Evolutionary conservation across 305 asterid species (phyloP).

Genomic region (Salvia sclarea): DNA sequence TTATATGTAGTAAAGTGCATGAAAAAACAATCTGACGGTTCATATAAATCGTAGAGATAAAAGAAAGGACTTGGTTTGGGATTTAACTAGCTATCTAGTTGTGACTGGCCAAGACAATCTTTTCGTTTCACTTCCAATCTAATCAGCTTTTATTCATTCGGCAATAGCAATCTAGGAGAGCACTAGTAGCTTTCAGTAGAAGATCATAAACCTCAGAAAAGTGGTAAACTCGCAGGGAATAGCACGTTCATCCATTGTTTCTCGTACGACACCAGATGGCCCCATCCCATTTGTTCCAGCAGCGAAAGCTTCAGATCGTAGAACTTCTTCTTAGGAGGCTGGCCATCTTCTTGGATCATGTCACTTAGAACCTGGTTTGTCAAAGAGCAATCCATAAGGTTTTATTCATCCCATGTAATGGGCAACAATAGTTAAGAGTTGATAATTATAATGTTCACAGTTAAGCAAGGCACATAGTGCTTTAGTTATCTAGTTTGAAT

Average conservation of each 20-base stretch:
- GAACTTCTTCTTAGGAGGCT: constrained; percentile 83
- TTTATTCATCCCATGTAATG: neutral
- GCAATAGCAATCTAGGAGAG: constrained; percentile 7
- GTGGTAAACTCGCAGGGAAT: constrained; percentile 72
- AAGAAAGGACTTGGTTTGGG: neutral
- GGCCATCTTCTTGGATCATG: constrained; percentile 80
- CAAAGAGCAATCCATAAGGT: neutral
- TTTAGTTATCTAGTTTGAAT: too few species aligned
- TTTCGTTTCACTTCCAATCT: neutral
- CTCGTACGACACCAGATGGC: constrained; percentile 69
- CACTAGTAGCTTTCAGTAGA: neutral
- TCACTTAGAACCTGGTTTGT: constrained; percentile 61
- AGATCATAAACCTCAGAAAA: constrained; percentile 48
- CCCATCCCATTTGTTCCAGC: constrained; percentile 80
- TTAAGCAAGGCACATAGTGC: too few species aligned
- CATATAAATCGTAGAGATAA: neutral
- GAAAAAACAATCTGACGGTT: neutral
- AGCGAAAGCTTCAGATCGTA: constrained; percentile 75
- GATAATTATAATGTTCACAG: neutral
- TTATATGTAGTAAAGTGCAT: neutral
- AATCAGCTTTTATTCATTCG: neutral
- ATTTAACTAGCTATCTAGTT: neutral
- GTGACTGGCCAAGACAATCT: neutral
- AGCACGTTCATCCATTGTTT: constrained; percentile 86
- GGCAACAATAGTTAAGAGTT: neutral